These are phyloP conservation scores for Lentinula raphanica DNA, from an alignment of 768 basidiomycete genomes.

Conservation along the genomic window DNA sequence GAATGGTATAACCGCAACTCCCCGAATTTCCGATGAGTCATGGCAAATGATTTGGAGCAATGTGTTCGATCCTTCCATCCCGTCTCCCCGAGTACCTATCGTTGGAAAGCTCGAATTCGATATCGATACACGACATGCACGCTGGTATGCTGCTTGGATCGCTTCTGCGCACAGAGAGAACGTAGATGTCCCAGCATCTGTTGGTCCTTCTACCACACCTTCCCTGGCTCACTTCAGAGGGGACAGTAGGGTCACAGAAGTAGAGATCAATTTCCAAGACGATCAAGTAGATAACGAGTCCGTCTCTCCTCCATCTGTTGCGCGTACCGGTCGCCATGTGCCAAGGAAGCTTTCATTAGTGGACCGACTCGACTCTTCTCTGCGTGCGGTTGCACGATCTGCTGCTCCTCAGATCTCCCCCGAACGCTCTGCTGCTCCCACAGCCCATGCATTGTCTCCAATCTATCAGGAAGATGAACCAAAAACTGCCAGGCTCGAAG, in stretches of 20 bases:
- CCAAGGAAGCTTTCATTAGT: slow-evolving; percentile 68
- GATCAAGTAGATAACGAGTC: slow-evolving; percentile 28
- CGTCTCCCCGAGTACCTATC: slow-evolving; percentile 48
- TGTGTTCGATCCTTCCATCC: slow-evolving; percentile 40
- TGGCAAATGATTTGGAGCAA: slow-evolving; percentile 73
- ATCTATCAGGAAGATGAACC: slow-evolving; percentile 61
- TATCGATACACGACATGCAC: slow-evolving; percentile 67
- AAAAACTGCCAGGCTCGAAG: slow-evolving; percentile 35
- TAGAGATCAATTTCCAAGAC: slow-evolving; percentile 35
- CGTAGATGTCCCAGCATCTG: slow-evolving; percentile 35
- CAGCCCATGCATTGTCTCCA: slow-evolving; percentile 43
- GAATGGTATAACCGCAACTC: slow-evolving; percentile 49
- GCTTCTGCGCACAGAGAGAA: slow-evolving; percentile 40
- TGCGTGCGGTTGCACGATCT: slow-evolving; percentile 28
- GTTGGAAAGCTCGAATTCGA: slow-evolving; percentile 84
- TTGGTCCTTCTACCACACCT: slow-evolving; percentile 33
- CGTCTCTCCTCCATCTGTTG: slow-evolving; percentile 21
- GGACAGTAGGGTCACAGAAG: slow-evolving; percentile 47
- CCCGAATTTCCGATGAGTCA: slow-evolving; percentile 72
- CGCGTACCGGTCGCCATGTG: slow-evolving; percentile 40
- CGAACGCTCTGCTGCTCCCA: slow-evolving; percentile 15
- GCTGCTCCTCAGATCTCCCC: slow-evolving; percentile 22
- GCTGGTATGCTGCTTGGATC: slow-evolving; percentile 76
- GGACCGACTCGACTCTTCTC: slow-evolving; percentile 52
- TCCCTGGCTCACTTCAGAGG: slow-evolving; percentile 47